phyloP scores from a whole-genome alignment of 2,329 filamentous ascomycete species.

The Aulographum hederae region DNA sequence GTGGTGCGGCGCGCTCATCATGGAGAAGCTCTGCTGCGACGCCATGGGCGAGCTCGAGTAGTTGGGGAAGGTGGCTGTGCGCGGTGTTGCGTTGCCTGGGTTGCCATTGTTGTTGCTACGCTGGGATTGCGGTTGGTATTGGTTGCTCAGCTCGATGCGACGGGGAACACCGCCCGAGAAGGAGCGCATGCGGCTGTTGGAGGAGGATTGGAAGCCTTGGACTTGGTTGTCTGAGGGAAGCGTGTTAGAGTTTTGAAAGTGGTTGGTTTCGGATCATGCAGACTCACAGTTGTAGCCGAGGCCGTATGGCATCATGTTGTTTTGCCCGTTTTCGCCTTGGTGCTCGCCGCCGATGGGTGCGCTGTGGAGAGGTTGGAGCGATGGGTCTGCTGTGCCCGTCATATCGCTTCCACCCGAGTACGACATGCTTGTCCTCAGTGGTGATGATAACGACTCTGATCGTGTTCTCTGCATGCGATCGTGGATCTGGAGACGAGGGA shows the following conservation, averaged over 20 bases:
- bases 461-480: conserved; percentile 19
- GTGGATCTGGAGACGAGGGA: conserved; percentile 24
- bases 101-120: conserved; percentile 4
- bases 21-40: conserved; percentile 18
- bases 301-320: conserved; percentile 3
- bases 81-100: conserved; percentile 11
- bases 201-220: conserved; percentile 18
- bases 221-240: conserved; percentile 16
- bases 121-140: conserved; percentile 7
- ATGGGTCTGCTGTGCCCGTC: too few relatives aligned
- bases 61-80: conserved; percentile 20
- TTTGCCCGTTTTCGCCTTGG: background rate
- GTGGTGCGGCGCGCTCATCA: conserved; percentile 20
- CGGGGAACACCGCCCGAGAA: conserved; percentile 18
- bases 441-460: conserved; percentile 24
- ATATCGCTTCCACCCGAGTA: conserved; percentile 10
- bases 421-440: conserved; percentile 27
- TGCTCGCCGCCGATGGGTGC: too few relatives aligned
- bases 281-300: conserved; percentile 11
- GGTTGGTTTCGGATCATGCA: too few relatives aligned
- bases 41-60: conserved; percentile 17
- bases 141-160: conserved; percentile 15
- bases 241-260: too few relatives aligned
- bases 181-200: conserved; percentile 18
- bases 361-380: too few relatives aligned